These are phyloP conservation scores for Diaporthe sp. DNA, from an alignment of 2,329 filamentous ascomycete species.

Conservation along the genomic window DNA sequence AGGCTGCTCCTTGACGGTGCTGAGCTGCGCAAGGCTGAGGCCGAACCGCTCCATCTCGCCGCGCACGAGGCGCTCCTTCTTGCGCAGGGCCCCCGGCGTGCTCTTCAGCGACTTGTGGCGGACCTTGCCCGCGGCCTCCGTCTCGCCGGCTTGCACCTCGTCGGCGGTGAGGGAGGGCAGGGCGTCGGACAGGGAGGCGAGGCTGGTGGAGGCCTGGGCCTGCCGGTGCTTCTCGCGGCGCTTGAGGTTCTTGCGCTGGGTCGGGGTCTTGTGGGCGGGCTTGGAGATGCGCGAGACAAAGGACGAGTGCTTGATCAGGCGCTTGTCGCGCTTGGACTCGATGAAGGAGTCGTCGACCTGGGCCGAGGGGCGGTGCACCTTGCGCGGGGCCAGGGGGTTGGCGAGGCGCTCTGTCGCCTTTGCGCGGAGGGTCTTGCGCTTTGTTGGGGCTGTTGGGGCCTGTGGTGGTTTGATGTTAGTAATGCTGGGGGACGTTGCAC, in stretches of 20 bases:
- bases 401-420: slow-evolving; percentile 67
- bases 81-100: slow-evolving; percentile 84
- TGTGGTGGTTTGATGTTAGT: slow-evolving; percentile 35
- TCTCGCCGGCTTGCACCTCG: slow-evolving; percentile 59
- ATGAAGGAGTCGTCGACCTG: slow-evolving; percentile 71
- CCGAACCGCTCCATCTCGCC: slow-evolving; percentile 88
- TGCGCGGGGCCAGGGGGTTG: slow-evolving; percentile 65
- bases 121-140: slow-evolving; percentile 65
- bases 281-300: slow-evolving; percentile 85
- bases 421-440: slow-evolving; percentile 69
- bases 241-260: slow-evolving; percentile 56
- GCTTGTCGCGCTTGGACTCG: slow-evolving; percentile 86
- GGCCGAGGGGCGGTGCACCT: slow-evolving; percentile 66
- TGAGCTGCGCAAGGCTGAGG: slow-evolving; percentile 84
- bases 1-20: slow-evolving; percentile 52
- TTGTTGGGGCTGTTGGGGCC: slow-evolving; percentile 57
- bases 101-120: slow-evolving; percentile 81
- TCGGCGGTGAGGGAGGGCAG: slow-evolving; percentile 74
- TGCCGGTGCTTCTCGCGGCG: slow-evolving; percentile 67
- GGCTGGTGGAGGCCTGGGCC: slow-evolving; percentile 73
- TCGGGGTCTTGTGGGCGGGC: slow-evolving; percentile 50
- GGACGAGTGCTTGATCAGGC: slow-evolving; percentile 82
- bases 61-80: slow-evolving; percentile 83
- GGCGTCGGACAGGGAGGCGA: slow-evolving; percentile 84
- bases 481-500: neutral